Evolutionary conservation across 345 rosid genomes (phyloP).

Genomic region (Trapa bicornis): DNA sequence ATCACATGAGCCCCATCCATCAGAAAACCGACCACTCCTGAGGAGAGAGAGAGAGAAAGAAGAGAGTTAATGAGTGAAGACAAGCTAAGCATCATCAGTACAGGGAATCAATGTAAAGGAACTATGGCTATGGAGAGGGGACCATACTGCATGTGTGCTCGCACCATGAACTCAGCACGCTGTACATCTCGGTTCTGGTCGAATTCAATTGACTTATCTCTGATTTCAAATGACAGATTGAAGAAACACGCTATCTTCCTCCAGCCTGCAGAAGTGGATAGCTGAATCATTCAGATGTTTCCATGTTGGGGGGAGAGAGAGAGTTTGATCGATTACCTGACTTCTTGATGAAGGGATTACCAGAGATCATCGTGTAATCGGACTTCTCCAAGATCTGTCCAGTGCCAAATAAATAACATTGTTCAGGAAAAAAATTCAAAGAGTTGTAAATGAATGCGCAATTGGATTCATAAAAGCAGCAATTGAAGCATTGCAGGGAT

Average conservation of each 20-base stretch:
- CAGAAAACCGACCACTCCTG: constrained; percentile 76
- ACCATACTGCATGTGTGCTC: constrained; percentile 90
- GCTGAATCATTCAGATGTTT: constrained; percentile 5
- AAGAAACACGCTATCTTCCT: constrained; percentile 92
- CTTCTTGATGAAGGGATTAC: constrained; percentile 76
- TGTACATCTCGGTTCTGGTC: constrained; percentile 83
- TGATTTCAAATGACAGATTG: constrained; percentile 79
- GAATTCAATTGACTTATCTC: constrained; percentile 77
- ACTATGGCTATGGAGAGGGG: constrained; percentile 1
- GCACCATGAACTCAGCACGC: constrained; percentile 78
- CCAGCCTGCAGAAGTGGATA: constrained; percentile 52
- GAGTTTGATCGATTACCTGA: constrained; percentile 38
- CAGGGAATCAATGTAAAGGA: background rate
- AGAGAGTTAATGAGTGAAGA: background rate
- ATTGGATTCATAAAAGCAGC: too few relatives aligned
- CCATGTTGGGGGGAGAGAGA: background rate
- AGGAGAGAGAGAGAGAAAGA: background rate
- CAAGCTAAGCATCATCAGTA: background rate
- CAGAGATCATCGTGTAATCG: constrained; percentile 79
- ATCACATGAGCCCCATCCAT: constrained; percentile 97
- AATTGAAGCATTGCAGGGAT: too few relatives aligned
- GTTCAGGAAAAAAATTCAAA: too few relatives aligned
- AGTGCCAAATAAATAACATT: constrained; percentile 1
- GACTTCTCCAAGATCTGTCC: constrained; percentile 81
- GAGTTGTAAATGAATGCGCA: too few relatives aligned